Base-by-base conservation (phyloP, 2,329 filamentous ascomycete genomes). In the Pseudogymnoascus sp. region DNA sequence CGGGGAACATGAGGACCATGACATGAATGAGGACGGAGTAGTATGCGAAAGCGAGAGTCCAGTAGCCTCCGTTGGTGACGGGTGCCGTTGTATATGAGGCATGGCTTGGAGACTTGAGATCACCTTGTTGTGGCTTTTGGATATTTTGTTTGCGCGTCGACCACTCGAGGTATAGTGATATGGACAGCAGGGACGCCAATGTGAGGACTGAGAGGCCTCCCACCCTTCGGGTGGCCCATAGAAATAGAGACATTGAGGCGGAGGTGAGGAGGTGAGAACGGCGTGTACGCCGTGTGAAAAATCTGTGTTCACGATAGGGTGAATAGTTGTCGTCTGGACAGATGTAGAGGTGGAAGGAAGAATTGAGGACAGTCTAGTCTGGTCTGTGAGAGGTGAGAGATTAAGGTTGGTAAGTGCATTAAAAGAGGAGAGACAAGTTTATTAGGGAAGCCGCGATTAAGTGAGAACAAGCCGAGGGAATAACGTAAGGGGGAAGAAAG, bases 11-110 rank as follows among this genome's bases (percentile, higher is more conserved):
- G 67, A 84, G 83, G 69, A 88, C 85, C 63, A 89, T 77, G 63
- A 85, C 64, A 73, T 90, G 88, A 64, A 90, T 82, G 36, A 88
- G 72, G 16, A 90, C 77, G 62, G 83, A 85, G 75, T 90, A 90
- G 70, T 84, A 85, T 61, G 85, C 80, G 70, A 87, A 88, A 31
- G 84, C 34, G 60, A 62, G 60, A 62, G 45, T 51, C 45, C 45
- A 51, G 23, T 8, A n/a, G 45, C 45, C 45, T 16, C 45, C 45
- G 4, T 51, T 51, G 14, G 23, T n/a, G 7, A 51, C 10, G 23
- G 45, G 23, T 6, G 45, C 10, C 14, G 14, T 28, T 51, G 14
- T 16, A 51, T 51, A 6, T 11, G 45, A 28, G 45, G 45, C 45
- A 28, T 51, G n/a, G 23, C 45, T 28, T 14, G 23, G 23, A n/a